Percentiles rank a stretch among this genome's conserved stretches.
Conservation (phyloP, 2,329 filamentous ascomycete species). For the Plectosphaerella cucumerina region DNA sequence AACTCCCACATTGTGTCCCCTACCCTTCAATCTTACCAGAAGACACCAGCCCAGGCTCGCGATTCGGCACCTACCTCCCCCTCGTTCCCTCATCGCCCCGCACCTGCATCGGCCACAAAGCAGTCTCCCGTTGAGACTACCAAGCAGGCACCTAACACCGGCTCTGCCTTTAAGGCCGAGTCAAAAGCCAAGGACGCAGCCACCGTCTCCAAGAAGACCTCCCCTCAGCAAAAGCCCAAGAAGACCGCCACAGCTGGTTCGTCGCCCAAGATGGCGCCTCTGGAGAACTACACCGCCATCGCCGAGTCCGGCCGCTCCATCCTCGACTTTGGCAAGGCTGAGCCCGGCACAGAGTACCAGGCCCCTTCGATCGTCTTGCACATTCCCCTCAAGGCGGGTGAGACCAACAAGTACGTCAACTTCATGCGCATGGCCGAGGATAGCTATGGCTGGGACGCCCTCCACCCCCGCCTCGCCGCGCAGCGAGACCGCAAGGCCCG, state of each 20-base stretch:
- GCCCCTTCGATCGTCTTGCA: slow-evolving; percentile 79
- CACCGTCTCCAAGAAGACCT: slow-evolving; percentile 36
- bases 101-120: slow-evolving; percentile 27
- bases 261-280: slow-evolving; percentile 45
- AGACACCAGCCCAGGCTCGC: slow-evolving; percentile 15
- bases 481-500: slow-evolving; percentile 83
- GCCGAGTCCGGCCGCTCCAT: slow-evolving; percentile 43
- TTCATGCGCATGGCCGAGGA: slow-evolving; percentile 93
- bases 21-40: slow-evolving; percentile 21
- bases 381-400: slow-evolving; percentile 69
- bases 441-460: slow-evolving; percentile 87
- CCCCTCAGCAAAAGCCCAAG: slow-evolving; percentile 42
- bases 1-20: slow-evolving; percentile 28
- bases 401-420: slow-evolving; percentile 88
- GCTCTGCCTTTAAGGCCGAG: slow-evolving; percentile 17
- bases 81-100: slow-evolving; percentile 29
- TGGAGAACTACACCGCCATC: slow-evolving; percentile 40
- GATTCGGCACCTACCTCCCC: slow-evolving; percentile 39
- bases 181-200: slow-evolving; percentile 8
- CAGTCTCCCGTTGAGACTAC: slow-evolving; percentile 28
- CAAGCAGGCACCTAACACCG: slow-evolving; percentile 30
- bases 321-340: slow-evolving; percentile 56
- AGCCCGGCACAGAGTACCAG: slow-evolving; percentile 53
- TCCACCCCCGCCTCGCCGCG: slow-evolving; percentile 86
- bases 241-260: slow-evolving; percentile 34